Base-by-base conservation (phyloP, 345 rosid species). In the Tarenaya hassleriana region DNA sequence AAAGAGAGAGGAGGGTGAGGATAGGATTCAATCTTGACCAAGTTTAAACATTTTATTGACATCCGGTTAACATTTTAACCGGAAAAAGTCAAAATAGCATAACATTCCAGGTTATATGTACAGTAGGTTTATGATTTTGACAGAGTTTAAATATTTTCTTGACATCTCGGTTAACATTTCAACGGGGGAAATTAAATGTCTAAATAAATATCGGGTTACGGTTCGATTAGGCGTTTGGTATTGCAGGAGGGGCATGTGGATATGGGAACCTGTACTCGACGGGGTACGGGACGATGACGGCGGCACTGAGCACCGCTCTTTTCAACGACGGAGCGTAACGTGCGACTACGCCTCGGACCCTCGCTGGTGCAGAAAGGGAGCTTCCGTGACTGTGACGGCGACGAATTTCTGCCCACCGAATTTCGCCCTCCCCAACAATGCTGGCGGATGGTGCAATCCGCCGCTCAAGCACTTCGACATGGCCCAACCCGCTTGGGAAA, bases 381-480 rank as follows among this genome's bases (percentile, higher is more conserved):
- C 69, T 4, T 79, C 82, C 1, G 73, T 85, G 12, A 69, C 78
- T 7, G 64, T 85, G 16, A 85, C 90, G 0, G 84, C 95, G 4
- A 85, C 95, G 4, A 85, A 85, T 41, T 85, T 85, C 47, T 85
- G 89, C 66, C 94, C 94, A 45, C 94, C 94, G 0, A 85, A 85
- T 66, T 71, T 38, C 21, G 95, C 86, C 27, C 75, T 69, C 3
- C 78, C 96, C 0, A 87, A 63, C 64, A 61, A 84, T 63, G 13
- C 68, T n/a, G 98, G 98, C 8, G 98, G 98, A 31, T 91, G 98
- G 98, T 91, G 98, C 76, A 91, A 91, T 52, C 86, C 92, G 46
- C 98, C 98, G 15, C 96, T 80, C 35, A 78, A 84, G 63, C 98
- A 91, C 56, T 91, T 91, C 21, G 98, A 91, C 41, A 86, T 91